Evolutionary conservation across 306 rosid genomes (phyloP), one percentile per base, ranked within the genome.

Genomic region (Vigna angularis): DNA sequence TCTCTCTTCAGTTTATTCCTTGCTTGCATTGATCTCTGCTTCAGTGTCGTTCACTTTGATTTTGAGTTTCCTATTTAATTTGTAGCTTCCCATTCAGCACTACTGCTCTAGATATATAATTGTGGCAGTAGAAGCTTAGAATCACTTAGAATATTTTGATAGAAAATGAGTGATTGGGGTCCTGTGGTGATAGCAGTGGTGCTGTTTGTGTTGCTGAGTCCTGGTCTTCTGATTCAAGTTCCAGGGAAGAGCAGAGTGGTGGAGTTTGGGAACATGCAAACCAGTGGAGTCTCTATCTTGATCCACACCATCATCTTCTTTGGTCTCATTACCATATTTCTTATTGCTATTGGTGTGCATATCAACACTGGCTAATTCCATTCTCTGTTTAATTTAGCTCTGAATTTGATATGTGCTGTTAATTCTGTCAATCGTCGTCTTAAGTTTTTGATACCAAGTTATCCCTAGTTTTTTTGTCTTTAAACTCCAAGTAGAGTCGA

Each of bases 121-220:
- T 26, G 28, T 26, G 28, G 28, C 28, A 2, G 28, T 2, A 26
- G 6, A 48, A 48, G 53, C 16, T 14, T 9, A 42, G 3, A 42
- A 42, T 42, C 47, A 42, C 0, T 42, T 2, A 42, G 47, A 9
- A 42, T 8, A 42, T 3, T 0, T 42, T 42, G 3, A 9, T 42
- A 42, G 1, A 6, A 1, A 50, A 53, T 90, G 96, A 88, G 91
- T 14, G 96, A 91, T 79, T 91, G 93, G 96, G 93, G 90, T 44
- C 93, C 93, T 0, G 93, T 89, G 77, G 90, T 91, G 71, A 89
- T 91, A 62, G 90, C 90, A 24, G 93, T 89, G 90, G 88, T 91
- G 81, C 84, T 91, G 64, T 91, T 91, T 49, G 87, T 91, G 84
- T 70, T 91, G 56, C 22, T 91, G 26, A 88, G 86, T 47, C 96